phyloP scores from a whole-genome alignment of 2,329 filamentous ascomycete species.

The Ophidiomyces ophidiicola region DNA sequence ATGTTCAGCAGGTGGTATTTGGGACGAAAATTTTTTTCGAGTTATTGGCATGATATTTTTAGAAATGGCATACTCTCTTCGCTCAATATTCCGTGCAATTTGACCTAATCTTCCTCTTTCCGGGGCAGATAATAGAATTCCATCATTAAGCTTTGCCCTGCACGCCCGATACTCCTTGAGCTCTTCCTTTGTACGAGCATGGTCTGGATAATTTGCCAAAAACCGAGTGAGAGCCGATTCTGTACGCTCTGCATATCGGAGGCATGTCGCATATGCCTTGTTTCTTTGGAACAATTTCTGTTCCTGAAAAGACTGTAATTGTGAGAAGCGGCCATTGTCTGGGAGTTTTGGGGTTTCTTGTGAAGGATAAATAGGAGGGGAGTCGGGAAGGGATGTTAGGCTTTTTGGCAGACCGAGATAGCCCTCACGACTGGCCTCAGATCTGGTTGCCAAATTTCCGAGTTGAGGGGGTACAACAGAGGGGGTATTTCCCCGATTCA shows the following conservation, averaged over 20 bases:
- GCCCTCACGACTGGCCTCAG: no score
- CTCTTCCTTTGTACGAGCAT: neutral
- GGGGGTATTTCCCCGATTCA: no score
- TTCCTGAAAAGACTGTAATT: no score
- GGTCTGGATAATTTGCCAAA: constrained; percentile 2
- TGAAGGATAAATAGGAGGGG: no score
- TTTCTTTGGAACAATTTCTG: neutral
- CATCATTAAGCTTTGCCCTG: constrained; percentile 3
- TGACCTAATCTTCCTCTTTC: constrained; percentile 8
- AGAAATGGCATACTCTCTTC: neutral
- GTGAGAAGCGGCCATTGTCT: no score
- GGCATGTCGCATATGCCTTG: neutral
- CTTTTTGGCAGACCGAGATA: no score
- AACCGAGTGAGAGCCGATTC: constrained; percentile 6
- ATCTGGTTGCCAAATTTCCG: no score
- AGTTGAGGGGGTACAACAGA: no score
- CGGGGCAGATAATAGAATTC: neutral
- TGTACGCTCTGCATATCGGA: neutral
- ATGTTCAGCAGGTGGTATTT: no score
- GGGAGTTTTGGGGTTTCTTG: no score
- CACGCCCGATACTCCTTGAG: constrained; percentile 5
- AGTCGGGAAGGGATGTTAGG: no score
- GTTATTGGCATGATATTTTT: neutral
- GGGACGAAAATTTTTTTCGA: neutral
- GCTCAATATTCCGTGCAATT: constrained; percentile 9